Evolutionary conservation across 2,329 filamentous ascomycete species (phyloP), one percentile per base, ranked within the genome.

Genomic region (Didymella glomerata): DNA sequence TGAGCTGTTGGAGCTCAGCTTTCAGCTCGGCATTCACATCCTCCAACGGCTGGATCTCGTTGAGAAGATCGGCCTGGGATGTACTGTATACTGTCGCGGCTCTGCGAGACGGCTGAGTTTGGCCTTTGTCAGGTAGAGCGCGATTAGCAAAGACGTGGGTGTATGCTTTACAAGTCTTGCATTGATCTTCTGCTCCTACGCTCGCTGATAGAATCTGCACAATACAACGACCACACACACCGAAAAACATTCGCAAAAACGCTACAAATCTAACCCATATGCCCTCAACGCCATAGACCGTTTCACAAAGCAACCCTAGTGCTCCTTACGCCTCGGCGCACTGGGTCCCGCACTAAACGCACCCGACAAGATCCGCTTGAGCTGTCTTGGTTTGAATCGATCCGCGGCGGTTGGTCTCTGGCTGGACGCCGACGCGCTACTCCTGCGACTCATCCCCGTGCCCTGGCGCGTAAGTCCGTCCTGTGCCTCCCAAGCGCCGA

Each of bases 311-410:
- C 6, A 46, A 24, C 2, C 7, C 20, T 34, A 59, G 18, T 59
- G 56, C 47, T 59, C 56, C 25, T 60, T 60, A 4, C 30, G 57
- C 30, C 57, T 22, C 20, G 57, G 57, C 24, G 60, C 52, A 8
- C 56, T 48, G 1, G 68, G 68, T 8, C 68, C 68, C 20, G 67
- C 67, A 54, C 61, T 69, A 47, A 70, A 69, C 10, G 67, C 67
- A 4, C 67, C 66, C 11, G 62, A 66, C 5, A 70, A 30, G 4
- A 70, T 69, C 3, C 68, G 48, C 55, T 63, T 64, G 0, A 70
- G 36, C 56, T 69, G 67, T 48, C 60, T 48, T 0, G 68, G 67
- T 20, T 57, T 62, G 16, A 63, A 65, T n/a, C 65, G 54, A 48
- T 63, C 60, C 10, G 41, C 51, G 20, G 42, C 58, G 16, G 48